Evolutionary conservation across 2,329 filamentous ascomycete genomes (phyloP), one percentile per base, ranked within the genome.

Genomic region (Colletotrichum simmondsii): DNA sequence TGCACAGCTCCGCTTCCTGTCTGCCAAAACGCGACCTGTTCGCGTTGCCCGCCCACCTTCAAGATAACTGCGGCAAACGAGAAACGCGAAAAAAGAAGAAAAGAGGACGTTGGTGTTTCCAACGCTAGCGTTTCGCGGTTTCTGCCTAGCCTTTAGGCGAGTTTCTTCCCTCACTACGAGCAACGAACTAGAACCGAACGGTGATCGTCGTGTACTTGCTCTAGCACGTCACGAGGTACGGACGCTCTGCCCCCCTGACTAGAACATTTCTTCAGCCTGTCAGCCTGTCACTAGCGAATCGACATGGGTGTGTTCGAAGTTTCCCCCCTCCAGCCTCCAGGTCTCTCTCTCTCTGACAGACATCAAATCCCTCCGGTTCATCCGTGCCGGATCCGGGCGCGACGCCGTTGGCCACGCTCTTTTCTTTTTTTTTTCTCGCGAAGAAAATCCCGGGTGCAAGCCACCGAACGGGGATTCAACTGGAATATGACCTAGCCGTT

Each of bases 111-210:
- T 35, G 26, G 26, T n/a, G 22, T 32, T 22, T 30, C 35, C 24
- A 53, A 56, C 46, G 37, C 66, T 53, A 72, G 66, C 56, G 70
- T 72, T 70, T 72, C 66, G 66, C 19, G 19, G 42, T 5, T 57
- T 7, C 16, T 19, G 14, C 16, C 37, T 42, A 42, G 37, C 14
- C 49, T 53, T 54, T 60, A 49, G 60, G 32, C 22, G 22, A 61
- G 26, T 52, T 64, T 32, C 22, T 19, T 26, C 53, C 30, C 35
- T 28, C n/a, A n/a, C 12, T 35, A 49, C 42, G 42, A 1, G 42
- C 42, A 30, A 12, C 49, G 30, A 28, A 12, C 54, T n/a, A 64
- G 42, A 69, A 64, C 54, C 64, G 54, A 24, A 16, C 65, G 26
- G 66, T 26, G 59, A 60, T 68, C 49, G 22, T 49, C 32, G 52